These are phyloP conservation scores for Emericellopsis atlantica DNA, from an alignment of 2,329 filamentous ascomycete genomes.

Conservation along the genomic window DNA sequence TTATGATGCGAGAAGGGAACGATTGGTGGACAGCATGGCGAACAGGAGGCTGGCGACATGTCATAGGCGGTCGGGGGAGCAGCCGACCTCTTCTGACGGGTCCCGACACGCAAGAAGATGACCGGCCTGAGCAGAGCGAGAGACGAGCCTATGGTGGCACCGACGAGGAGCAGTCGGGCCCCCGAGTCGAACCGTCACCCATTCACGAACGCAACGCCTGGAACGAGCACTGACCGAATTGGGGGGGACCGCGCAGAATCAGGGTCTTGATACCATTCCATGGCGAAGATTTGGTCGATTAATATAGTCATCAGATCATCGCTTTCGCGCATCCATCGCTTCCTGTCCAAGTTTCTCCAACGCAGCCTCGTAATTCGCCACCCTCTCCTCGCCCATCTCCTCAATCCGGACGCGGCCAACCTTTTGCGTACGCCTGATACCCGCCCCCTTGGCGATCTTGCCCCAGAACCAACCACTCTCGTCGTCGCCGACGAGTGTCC, in stretches of 20 bases:
- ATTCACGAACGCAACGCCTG: slow-evolving; percentile 13
- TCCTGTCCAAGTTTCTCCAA: slow-evolving; percentile 51
- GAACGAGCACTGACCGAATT: slow-evolving; percentile 4
- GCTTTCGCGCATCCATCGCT: slow-evolving; percentile 21
- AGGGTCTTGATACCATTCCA: background rate
- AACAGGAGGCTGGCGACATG: slow-evolving; percentile 5
- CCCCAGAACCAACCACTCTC: slow-evolving; percentile 92
- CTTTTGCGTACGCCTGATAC: slow-evolving; percentile 28
- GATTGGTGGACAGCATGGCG: slow-evolving; percentile 17
- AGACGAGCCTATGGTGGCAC: slow-evolving; percentile 8
- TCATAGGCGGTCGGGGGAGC: slow-evolving; percentile 6
- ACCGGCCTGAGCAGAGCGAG: slow-evolving; percentile 6
- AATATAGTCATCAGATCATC: background rate
- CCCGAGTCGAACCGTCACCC: slow-evolving; percentile 13
- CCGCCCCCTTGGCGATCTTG: slow-evolving; percentile 52
- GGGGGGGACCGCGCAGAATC: background rate
- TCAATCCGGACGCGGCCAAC: slow-evolving; percentile 35
- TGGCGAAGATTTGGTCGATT: background rate
- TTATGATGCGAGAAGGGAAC: slow-evolving; percentile 14
- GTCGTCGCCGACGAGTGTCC: slow-evolving; percentile 71
- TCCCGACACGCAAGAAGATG: slow-evolving; percentile 14
- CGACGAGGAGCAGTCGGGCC: slow-evolving; percentile 5
- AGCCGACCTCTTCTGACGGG: slow-evolving; percentile 12
- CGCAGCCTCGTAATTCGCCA: slow-evolving; percentile 39
- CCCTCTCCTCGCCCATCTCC: slow-evolving; percentile 32